Conservation (phyloP, 208 protist species). For the Trichomonas tenax region DNA sequence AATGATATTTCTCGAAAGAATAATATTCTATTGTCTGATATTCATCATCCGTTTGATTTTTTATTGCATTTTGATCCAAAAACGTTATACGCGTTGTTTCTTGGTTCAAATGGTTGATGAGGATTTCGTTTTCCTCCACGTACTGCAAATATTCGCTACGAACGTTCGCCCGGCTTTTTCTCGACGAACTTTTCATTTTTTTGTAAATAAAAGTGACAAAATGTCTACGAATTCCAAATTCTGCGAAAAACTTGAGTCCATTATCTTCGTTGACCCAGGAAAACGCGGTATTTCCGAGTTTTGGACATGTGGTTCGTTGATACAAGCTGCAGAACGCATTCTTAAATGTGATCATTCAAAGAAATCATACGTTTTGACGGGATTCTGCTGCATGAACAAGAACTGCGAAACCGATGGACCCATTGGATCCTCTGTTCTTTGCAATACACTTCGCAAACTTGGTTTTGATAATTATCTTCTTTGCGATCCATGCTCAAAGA, state of each 20-base stretch:
- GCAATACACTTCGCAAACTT: background rate
- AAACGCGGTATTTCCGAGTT: background rate
- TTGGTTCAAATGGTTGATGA: no score
- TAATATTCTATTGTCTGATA: no score
- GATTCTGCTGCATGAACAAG: background rate
- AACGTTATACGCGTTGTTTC: no score
- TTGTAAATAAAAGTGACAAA: no score
- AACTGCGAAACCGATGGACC: slow-evolving; percentile 5
- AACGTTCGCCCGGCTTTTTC: no score
- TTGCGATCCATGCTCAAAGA: background rate
- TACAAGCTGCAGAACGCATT: background rate
- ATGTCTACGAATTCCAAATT: no score
- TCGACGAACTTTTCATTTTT: no score
- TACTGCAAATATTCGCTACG: no score
- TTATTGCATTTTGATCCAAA: no score
- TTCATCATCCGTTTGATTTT: no score
- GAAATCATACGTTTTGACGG: background rate
- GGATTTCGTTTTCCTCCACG: no score
- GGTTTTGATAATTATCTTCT: background rate
- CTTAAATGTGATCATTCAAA: background rate
- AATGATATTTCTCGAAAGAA: no score
- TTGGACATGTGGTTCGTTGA: background rate
- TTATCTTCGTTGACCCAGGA: background rate
- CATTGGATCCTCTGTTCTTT: background rate
- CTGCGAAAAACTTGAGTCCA: background rate